These are phyloP conservation scores for Suillus lakei DNA, from an alignment of 768 basidiomycete genomes.

Conservation along the genomic window DNA sequence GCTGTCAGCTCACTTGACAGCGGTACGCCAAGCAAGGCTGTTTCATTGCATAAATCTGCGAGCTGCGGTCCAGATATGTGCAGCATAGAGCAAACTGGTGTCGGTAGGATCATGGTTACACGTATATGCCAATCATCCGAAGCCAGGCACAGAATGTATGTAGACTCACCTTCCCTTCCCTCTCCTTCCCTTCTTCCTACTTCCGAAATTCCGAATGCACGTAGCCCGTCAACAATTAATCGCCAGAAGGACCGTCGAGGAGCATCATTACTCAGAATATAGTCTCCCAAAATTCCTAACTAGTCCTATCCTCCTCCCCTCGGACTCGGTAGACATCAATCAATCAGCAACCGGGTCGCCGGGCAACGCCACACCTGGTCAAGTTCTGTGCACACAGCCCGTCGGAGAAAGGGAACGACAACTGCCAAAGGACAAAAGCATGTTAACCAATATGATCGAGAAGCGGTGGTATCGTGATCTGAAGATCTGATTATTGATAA, in stretches of 20 bases:
- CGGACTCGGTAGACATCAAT: neutral
- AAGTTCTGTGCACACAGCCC: neutral
- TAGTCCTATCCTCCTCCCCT: neutral
- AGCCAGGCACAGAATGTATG: neutral
- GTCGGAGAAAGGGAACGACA: slow-evolving; percentile 1
- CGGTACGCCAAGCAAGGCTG: neutral
- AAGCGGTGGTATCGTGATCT: neutral
- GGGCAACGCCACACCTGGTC: slow-evolving; percentile 4
- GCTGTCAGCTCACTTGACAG: neutral
- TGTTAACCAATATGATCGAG: neutral
- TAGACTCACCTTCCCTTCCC: neutral
- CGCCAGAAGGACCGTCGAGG: slow-evolving; percentile 1
- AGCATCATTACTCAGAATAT: neutral
- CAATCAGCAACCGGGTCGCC: neutral
- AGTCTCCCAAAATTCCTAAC: neutral
- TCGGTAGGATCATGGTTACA: neutral
- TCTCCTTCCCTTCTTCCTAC: neutral
- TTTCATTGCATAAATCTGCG: neutral
- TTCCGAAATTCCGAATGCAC: neutral
- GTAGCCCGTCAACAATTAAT: slow-evolving; percentile 9
- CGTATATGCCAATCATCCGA: slow-evolving; percentile 3
- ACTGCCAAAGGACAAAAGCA: neutral
- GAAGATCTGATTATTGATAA: neutral
- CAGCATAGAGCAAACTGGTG: neutral
- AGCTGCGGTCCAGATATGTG: neutral